Evolutionary conservation across 176 grass and related monocot genomes (phyloP).

Genomic region (Melocanna baccifera): DNA sequence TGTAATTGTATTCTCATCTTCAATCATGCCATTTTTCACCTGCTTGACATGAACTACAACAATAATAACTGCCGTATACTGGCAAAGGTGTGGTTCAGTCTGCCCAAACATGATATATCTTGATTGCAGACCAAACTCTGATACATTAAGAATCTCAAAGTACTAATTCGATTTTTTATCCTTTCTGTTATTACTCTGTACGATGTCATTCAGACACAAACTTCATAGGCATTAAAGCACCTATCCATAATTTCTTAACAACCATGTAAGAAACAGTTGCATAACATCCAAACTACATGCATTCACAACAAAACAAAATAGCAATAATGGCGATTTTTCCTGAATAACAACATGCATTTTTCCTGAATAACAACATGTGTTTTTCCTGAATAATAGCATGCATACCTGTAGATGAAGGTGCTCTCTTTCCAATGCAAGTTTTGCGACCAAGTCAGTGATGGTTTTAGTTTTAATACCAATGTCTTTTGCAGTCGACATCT

Average conservation of each 20-base stretch:
- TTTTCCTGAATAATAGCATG: slow-evolving; percentile 8
- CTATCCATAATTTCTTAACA: background rate
- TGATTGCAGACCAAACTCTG: background rate
- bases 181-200: background rate
- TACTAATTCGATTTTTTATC: background rate
- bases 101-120: background rate
- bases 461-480: slow-evolving; percentile 73
- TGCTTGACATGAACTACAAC: background rate
- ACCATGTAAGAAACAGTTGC: background rate
- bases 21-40: background rate
- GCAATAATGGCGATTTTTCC: background rate
- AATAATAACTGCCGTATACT: background rate
- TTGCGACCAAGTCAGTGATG: slow-evolving; percentile 66
- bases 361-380: no score
- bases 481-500: slow-evolving; percentile 54
- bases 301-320: slow-evolving; percentile 1
- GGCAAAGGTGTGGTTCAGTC: background rate
- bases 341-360: background rate
- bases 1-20: background rate
- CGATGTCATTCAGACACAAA: background rate
- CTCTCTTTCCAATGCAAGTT: slow-evolving; percentile 83
- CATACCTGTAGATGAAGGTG: slow-evolving; percentile 72
- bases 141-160: background rate
- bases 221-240: background rate
- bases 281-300: background rate